Evolutionary conservation across 2,329 filamentous ascomycete genomes (phyloP).

Genomic region (Salinomyces thailandicus): DNA sequence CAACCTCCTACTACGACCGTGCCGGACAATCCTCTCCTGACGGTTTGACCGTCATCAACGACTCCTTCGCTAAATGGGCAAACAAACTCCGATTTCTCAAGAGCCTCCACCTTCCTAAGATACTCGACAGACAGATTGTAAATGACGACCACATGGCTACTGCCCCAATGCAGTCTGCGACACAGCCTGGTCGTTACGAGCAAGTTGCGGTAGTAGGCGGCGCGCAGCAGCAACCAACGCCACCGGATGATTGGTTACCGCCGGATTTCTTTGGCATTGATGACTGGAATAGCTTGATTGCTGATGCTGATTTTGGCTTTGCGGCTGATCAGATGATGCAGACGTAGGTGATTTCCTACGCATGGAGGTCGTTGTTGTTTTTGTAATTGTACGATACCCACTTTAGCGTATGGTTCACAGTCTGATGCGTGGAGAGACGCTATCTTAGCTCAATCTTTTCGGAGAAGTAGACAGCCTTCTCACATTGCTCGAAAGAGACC

Average conservation of each 20-base stretch:
- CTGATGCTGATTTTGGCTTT: constrained; percentile 1
- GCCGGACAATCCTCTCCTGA: constrained; percentile 12
- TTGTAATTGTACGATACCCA: constrained; percentile 7
- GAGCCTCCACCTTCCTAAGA: constrained; percentile 18
- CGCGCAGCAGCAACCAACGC: constrained; percentile 14
- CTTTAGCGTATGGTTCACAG: no score
- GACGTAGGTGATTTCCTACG: not conserved
- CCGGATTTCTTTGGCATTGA: constrained; percentile 21
- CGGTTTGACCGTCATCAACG: constrained; percentile 19
- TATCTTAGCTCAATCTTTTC: no score
- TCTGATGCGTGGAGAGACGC: no score
- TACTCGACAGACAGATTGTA: constrained; percentile 1
- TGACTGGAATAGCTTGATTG: constrained; percentile 7
- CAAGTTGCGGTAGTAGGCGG: not conserved
- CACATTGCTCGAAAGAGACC: no score
- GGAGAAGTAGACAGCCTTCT: no score
- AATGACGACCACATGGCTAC: not conserved
- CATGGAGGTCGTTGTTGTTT: not conserved
- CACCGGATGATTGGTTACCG: constrained; percentile 16
- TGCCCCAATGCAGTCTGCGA: not conserved
- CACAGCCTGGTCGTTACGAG: not conserved
- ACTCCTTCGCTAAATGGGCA: constrained; percentile 23
- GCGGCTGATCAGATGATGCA: constrained; percentile 1
- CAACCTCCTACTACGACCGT: constrained; percentile 14
- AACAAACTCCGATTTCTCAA: constrained; percentile 19